Percentiles rank a stretch among this genome's conserved stretches.
Conservation (phyloP, 768 basidiomycete species). For the Boletus huronensis region DNA sequence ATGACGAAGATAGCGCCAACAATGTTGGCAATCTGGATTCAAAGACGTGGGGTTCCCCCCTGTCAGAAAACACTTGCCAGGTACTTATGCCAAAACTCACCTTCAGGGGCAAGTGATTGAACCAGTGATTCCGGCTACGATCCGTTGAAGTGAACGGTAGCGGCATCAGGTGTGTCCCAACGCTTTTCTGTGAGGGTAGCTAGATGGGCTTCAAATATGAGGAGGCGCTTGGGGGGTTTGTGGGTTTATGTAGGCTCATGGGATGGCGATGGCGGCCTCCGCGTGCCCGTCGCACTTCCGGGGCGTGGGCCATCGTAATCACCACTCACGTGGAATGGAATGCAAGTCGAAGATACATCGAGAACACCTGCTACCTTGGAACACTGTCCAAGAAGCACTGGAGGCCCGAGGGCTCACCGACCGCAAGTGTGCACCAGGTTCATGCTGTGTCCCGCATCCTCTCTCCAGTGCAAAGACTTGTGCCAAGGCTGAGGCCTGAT, state of each 20-base stretch:
- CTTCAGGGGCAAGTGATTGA: constrained; percentile 53
- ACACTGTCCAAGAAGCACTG: constrained; percentile 3
- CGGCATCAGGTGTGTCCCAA: constrained; percentile 19
- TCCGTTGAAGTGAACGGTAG: constrained; percentile 15
- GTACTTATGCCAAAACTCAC: constrained; percentile 30
- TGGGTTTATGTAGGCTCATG: constrained; percentile 26
- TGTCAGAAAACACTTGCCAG: constrained; percentile 7
- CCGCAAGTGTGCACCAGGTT: neutral
- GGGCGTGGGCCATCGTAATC: constrained; percentile 16
- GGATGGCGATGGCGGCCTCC: constrained; percentile 11
- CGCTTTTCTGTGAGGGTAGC: constrained; percentile 4
- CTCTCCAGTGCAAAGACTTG: constrained; percentile 5
- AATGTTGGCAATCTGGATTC: constrained; percentile 48
- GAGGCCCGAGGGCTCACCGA: constrained; percentile 1
- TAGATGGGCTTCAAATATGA: constrained; percentile 10
- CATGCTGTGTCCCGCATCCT: constrained; percentile 8
- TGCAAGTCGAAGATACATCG: neutral
- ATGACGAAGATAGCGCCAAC: constrained; percentile 53
- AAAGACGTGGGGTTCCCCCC: neutral
- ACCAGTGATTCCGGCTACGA: constrained; percentile 36
- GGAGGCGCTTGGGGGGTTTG: constrained; percentile 9
- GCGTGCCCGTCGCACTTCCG: constrained; percentile 28
- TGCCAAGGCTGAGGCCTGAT: too few relatives aligned
- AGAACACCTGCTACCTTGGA: neutral
- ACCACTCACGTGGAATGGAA: constrained; percentile 21